These are phyloP conservation scores for Colletotrichum sansevieriae DNA, from an alignment of 2,329 filamentous ascomycete genomes.

Conservation along the genomic window DNA sequence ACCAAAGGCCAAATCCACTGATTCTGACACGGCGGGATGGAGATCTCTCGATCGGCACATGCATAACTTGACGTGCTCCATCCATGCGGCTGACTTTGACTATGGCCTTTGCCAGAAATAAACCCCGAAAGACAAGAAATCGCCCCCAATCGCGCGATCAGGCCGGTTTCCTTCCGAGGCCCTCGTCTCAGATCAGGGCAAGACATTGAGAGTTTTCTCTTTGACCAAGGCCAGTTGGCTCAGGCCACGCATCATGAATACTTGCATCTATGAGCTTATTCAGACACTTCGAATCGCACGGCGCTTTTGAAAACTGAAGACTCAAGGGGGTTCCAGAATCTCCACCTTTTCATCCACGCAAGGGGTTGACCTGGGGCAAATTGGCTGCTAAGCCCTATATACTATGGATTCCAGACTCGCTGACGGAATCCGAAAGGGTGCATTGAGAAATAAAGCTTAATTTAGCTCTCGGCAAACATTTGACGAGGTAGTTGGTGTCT, in stretches of 20 bases:
- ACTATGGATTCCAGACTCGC: background rate
- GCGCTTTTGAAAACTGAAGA: background rate
- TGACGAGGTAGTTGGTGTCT: background rate
- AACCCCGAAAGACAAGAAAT: background rate
- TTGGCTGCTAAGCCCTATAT: background rate
- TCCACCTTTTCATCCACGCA: background rate
- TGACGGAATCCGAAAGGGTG: too few species aligned
- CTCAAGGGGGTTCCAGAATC: background rate
- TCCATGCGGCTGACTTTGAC: constrained; percentile 1
- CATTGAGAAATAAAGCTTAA: too few species aligned
- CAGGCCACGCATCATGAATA: too few species aligned
- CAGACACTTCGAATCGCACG: background rate
- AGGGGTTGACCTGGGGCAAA: background rate
- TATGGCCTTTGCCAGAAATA: background rate
- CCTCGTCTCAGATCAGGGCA: too few species aligned
- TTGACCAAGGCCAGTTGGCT: too few species aligned
- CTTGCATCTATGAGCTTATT: background rate
- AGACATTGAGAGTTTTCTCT: too few species aligned
- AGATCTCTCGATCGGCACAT: background rate
- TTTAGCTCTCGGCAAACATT: background rate
- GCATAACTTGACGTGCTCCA: background rate
- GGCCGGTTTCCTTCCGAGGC: too few species aligned
- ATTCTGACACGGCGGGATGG: constrained; percentile 7
- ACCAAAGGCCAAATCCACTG: background rate
- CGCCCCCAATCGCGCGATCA: background rate